Percentiles rank a stretch among this genome's conserved stretches.
Evolutionary conservation across 1,139 yeast species (phyloP).

Genomic region (Hyphopichia khmerensis): DNA sequence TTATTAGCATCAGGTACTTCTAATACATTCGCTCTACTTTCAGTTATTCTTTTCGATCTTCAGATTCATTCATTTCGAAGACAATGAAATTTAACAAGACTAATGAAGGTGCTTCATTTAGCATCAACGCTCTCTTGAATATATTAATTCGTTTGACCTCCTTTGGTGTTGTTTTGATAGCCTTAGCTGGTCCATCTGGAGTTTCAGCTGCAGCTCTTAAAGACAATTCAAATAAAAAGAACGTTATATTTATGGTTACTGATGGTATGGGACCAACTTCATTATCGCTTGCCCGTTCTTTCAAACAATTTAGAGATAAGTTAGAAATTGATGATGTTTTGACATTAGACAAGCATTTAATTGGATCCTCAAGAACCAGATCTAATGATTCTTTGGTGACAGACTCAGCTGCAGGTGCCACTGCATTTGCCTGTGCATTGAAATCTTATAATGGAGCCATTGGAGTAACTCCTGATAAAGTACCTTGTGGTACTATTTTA

Average conservation of each 20-base stretch:
- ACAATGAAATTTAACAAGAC: not conserved
- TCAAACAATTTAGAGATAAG: slow-evolving; percentile 55
- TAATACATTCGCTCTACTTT: no score
- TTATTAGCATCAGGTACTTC: no score
- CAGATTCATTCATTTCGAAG: no score
- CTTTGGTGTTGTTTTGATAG: not conserved
- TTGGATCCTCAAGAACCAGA: slow-evolving; percentile 79
- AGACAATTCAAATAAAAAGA: slow-evolving; percentile 33
- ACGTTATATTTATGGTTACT: slow-evolving; percentile 81
- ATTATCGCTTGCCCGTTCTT: slow-evolving; percentile 69
- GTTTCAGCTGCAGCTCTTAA: slow-evolving; percentile 5
- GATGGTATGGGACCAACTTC: slow-evolving; percentile 95
- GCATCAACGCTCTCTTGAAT: not conserved
- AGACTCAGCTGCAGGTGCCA: slow-evolving; percentile 94
- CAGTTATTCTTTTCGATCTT: no score
- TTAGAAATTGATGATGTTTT: slow-evolving; percentile 54
- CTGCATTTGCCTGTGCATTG: slow-evolving; percentile 78
- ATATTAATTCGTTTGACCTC: not conserved
- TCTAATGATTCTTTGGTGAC: slow-evolving; percentile 72
- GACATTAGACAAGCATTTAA: slow-evolving; percentile 59
- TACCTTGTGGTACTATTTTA: slow-evolving; percentile 77
- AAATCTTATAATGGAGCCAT: slow-evolving; percentile 85
- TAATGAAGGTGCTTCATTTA: not conserved
- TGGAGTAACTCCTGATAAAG: slow-evolving; percentile 60
- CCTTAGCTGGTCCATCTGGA: not conserved